Evolutionary conservation across 1,284 basidiomycete species (phyloP).

Genomic region (Abortiporus biennis): DNA sequence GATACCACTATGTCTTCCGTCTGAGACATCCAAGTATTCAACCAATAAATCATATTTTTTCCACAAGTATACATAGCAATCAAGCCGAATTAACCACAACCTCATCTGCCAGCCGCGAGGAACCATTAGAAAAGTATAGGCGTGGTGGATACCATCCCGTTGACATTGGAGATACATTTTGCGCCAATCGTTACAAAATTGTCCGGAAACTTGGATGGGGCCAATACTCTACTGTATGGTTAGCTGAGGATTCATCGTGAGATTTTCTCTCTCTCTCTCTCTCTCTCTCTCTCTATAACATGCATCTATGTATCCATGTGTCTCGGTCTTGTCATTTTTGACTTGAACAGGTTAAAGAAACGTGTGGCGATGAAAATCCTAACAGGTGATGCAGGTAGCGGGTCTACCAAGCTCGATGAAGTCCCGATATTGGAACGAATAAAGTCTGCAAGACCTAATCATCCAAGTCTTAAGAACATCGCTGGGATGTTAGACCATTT

Average conservation of each 20-base stretch:
- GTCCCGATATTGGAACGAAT: neutral
- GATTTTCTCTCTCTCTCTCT: slow-evolving; percentile 6
- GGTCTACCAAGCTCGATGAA: neutral
- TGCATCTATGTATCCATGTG: slow-evolving; percentile 5
- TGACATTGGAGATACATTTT: neutral
- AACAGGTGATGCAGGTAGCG: neutral
- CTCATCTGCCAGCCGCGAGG: too few species aligned
- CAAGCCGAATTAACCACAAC: too few species aligned
- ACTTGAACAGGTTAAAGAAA: slow-evolving; percentile 67
- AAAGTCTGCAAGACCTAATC: slow-evolving; percentile 17
- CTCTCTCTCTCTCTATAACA: neutral
- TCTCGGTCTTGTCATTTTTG: neutral
- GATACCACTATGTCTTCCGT: too few species aligned
- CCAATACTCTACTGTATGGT: slow-evolving; percentile 35
- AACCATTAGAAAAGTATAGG: neutral
- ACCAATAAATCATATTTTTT: too few species aligned
- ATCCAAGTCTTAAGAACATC: slow-evolving; percentile 28
- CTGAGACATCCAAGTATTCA: too few species aligned
- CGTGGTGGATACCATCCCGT: neutral
- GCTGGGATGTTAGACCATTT: slow-evolving; percentile 42
- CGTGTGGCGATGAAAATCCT: slow-evolving; percentile 99
- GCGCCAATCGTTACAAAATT: slow-evolving; percentile 34
- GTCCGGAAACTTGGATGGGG: slow-evolving; percentile 48
- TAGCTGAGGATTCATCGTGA: slow-evolving; percentile 25
- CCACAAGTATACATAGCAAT: too few species aligned